A percentile compares a stretch with the other conserved stretches of the same genome.
Evolutionary conservation across 108 stramenopile species (phyloP).

Genomic region (Pseudonitzschia pungens): DNA sequence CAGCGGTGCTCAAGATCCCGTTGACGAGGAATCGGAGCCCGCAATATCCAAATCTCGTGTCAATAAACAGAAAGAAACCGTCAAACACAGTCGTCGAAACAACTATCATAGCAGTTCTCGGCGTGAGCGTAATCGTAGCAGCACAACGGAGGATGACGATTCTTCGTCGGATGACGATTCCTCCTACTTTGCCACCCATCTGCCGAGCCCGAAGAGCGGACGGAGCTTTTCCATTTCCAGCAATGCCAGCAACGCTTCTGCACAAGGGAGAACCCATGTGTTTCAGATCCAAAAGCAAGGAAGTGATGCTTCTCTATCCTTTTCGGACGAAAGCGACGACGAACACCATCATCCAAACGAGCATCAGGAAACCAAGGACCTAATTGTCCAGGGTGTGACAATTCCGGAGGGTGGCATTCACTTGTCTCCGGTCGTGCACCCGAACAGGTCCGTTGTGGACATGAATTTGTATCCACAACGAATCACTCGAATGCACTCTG

Average conservation of each 20-base stretch:
- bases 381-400: constrained; percentile 2
- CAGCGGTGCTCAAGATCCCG: background rate
- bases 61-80: background rate
- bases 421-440: constrained; percentile 24
- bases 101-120: background rate
- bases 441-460: constrained; percentile 25
- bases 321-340: constrained; percentile 61
- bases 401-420: constrained; percentile 11
- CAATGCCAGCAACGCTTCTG: constrained; percentile 33
- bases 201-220: constrained; percentile 54
- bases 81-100: background rate
- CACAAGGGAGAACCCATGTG: constrained; percentile 9
- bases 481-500: constrained; percentile 56
- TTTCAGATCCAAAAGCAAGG: constrained; percentile 23
- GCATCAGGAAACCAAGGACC: background rate
- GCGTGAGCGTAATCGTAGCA: background rate
- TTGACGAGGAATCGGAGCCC: background rate
- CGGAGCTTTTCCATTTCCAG: constrained; percentile 34
- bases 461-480: constrained; percentile 35
- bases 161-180: constrained; percentile 51
- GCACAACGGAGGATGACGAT: constrained; percentile 24
- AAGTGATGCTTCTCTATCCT: constrained; percentile 50
- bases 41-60: background rate
- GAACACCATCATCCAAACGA: constrained; percentile 19
- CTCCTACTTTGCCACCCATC: constrained; percentile 52